Conservation (phyloP, 1,139 yeast genomes). For the Candida smagusa region DNA sequence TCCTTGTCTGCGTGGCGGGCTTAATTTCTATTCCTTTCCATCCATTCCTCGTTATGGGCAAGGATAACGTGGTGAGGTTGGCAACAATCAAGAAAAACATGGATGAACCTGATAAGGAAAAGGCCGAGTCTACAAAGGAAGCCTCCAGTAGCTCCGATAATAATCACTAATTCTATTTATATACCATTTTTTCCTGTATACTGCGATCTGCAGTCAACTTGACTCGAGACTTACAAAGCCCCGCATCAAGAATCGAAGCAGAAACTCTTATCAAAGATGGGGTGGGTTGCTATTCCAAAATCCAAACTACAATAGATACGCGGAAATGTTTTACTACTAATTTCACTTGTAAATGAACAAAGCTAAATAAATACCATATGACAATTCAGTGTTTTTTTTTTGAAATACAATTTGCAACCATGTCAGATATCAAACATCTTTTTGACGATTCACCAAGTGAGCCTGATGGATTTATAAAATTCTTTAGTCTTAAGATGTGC, state of each 20-base stretch:
- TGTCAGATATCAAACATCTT: no score
- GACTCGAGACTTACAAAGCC: neutral
- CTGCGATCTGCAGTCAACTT: no score
- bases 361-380: no score
- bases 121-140: constrained; percentile 1
- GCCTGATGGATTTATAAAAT: constrained; percentile 31
- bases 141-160: constrained; percentile 2
- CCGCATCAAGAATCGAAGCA: neutral
- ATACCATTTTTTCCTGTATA: neutral
- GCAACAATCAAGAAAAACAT: constrained; percentile 32
- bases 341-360: no score
- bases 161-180: neutral
- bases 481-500: constrained; percentile 40
- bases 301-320: no score
- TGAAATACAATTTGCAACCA: no score
- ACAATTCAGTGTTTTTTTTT: no score
- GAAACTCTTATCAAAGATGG: no score
- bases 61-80: constrained; percentile 30
- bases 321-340: no score
- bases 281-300: no score
- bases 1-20: constrained; percentile 55
- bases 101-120: constrained; percentile 16
- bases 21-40: constrained; percentile 52
- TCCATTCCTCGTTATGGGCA: constrained; percentile 61
- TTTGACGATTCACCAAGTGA: no score